Evolutionary conservation across 2,329 filamentous ascomycete species (phyloP).

Genomic region (Pseudogymnoascus destructans): DNA sequence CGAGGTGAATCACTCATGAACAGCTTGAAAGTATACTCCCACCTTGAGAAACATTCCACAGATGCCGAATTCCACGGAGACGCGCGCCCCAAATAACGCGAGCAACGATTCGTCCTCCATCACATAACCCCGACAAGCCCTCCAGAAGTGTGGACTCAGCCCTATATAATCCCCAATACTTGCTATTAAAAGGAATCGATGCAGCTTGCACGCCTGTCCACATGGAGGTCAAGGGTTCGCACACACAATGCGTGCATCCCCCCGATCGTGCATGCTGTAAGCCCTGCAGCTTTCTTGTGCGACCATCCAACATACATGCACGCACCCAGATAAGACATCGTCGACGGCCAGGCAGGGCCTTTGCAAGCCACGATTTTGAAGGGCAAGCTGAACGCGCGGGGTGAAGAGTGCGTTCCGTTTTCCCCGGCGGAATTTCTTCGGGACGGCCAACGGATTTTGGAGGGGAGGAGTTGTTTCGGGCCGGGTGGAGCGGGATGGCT

Average conservation of each 20-base stretch:
- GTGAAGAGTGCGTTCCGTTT: not conserved
- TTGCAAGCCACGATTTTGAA: not conserved
- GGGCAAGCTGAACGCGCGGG: not conserved
- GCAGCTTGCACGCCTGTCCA: not conserved
- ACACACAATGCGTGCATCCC: not conserved
- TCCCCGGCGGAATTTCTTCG: not conserved
- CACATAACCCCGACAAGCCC: not conserved
- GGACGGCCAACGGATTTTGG: not conserved
- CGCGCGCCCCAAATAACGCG: not conserved
- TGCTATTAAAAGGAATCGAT: slow-evolving; percentile 1
- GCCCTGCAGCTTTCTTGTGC: not conserved
- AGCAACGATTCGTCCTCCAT: not conserved
- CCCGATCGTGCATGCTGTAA: not conserved
- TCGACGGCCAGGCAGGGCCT: not conserved
- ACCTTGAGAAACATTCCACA: not conserved
- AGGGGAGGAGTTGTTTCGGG: not conserved
- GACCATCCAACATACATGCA: not conserved
- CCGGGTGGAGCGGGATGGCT: not conserved
- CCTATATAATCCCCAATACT: not conserved
- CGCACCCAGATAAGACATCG: not conserved
- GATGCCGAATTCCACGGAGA: not conserved
- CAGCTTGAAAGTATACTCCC: not conserved
- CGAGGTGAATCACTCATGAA: not conserved
- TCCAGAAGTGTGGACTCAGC: slow-evolving; percentile 1
- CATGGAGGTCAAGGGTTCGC: not conserved